phyloP scores from a whole-genome alignment of 202 grass and related monocot species.

The Tripidium arundinaceum region DNA sequence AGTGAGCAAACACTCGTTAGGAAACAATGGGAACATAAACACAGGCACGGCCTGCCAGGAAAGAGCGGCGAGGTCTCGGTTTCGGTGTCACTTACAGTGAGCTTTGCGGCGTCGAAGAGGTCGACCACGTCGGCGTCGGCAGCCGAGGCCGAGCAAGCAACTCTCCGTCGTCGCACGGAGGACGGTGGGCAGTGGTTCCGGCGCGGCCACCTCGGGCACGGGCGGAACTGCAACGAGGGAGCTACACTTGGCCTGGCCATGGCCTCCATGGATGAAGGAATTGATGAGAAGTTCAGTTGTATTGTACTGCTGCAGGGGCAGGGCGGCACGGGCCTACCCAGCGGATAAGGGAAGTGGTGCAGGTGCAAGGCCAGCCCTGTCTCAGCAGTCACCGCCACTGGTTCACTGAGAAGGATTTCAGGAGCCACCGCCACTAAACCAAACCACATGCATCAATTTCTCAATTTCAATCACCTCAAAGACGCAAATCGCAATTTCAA shows the following conservation, averaged over 20 bases:
- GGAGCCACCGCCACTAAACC: no score
- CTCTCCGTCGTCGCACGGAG: background rate
- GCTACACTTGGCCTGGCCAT: constrained; percentile 30
- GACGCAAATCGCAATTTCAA: no score
- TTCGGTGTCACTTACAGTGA: constrained; percentile 38
- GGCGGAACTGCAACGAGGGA: constrained; percentile 21
- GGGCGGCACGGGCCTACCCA: no score
- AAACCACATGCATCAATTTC: no score
- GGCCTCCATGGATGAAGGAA: constrained; percentile 26
- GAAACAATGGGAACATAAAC: background rate
- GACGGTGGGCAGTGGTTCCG: background rate
- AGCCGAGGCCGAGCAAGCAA: constrained; percentile 32
- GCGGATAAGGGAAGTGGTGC: no score
- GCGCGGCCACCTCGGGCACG: background rate
- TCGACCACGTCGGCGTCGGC: constrained; percentile 41
- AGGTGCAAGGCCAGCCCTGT: no score
- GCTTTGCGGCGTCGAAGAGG: constrained; percentile 66
- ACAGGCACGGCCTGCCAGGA: background rate
- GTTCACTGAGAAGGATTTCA: no score
- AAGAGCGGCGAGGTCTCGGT: background rate
- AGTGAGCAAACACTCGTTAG: background rate
- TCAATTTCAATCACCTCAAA: no score
- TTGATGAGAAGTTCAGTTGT: no score
- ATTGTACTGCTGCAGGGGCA: no score
- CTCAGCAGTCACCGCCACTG: no score